Base-by-base conservation (phyloP, 176 grass and related monocot species). In the Neostapfia colusana region DNA sequence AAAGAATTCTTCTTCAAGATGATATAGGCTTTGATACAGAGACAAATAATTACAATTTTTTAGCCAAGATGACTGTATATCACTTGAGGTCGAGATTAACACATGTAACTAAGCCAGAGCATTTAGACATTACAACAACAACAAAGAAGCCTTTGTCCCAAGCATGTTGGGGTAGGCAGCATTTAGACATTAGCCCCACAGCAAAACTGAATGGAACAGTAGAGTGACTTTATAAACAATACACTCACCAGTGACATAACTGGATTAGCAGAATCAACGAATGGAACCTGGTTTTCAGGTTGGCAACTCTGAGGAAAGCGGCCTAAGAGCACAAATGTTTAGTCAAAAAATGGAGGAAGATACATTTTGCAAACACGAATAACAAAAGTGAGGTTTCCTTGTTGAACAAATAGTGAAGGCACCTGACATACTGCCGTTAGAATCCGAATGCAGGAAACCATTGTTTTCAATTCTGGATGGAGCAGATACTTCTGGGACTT, bases 171-270 rank as follows among this genome's bases (percentile, higher is more conserved):
- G n/a, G n/a, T n/a, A n/a, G n/a, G n/a, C n/a, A n/a, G n/a, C n/a
- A n/a, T n/a, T n/a, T n/a, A 71, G 27, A 68, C 10, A 55, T 75
- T 49, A 68, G 24, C 7, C n/a, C n/a, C n/a, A n/a, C 37, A n/a
- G 64, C 35, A 60, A 83, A 73, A 78, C 36, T 74, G 75, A 67
- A 78, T 45, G 43, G 8, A 80, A 35, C 17, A 75, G 14, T 81
- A 16, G 26, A 70, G 23, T 13, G 14, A 75, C 57, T 65, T 65
- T 72, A 73, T 15, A 70, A 25, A 24, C 12, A 73, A 70, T 26
- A 45, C 39, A 92, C 92, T 99, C 37, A 99, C 95, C 73, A 95
- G 80, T 76, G 95, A 99, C 95, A 99, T 92, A 43, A 99, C 89
- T 20, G 91, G 95, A 84, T 99, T 99, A 73, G 87, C 77, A 66